Base-by-base conservation (phyloP, 176 grass and related monocot genomes). In the Triticum aestivum region DNA sequence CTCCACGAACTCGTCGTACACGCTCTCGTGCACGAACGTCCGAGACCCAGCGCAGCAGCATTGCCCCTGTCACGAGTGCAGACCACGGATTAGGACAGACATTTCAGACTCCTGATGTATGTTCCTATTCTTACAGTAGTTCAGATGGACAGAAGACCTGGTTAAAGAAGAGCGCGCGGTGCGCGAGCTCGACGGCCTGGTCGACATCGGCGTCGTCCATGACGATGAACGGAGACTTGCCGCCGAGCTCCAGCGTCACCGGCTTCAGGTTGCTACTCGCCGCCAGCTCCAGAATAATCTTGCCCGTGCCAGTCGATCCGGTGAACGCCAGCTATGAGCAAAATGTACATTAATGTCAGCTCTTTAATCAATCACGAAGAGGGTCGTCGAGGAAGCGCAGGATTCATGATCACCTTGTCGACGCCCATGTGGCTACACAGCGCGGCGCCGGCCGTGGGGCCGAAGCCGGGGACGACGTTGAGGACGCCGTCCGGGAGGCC, bases 11-110 rank as follows among this genome's bases (percentile, higher is more conserved):
- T 99, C 97, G 49, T 99, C 94, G 83, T 96, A 96, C 3, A 99
- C 90, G 2, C 51, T 39, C 86, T 99, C 94, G 78, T 99, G 97
- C 37, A 96, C 94, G 83, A 99, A 99, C 73, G 97, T 99, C 26
- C 94, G 92, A 61, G 97, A 99, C 13, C 97, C 97, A 10, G 97
- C 97, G 78, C 90, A 96, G 79, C 97, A 99, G 88, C 97, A 99
- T 85, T 99, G 97, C 11, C 97, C 97, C 97, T 96, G 24, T 30
- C 29, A 30, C 29, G 29, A 30, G 29, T 30, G 29, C 29, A 30
- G 29, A 30, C 52, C 35, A 8, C 61, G 52, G 6, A n/a, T 54
- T 54, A 9, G 13, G 8, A 11, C 23, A 30, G 8, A 38, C 8
- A 69, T 34, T 34, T 69, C 65, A 69, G 66, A 20, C 4, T 1